These are phyloP conservation scores for Dioscorea alata DNA, from an alignment of 106 monocot genomes.

Conservation along the genomic window DNA sequence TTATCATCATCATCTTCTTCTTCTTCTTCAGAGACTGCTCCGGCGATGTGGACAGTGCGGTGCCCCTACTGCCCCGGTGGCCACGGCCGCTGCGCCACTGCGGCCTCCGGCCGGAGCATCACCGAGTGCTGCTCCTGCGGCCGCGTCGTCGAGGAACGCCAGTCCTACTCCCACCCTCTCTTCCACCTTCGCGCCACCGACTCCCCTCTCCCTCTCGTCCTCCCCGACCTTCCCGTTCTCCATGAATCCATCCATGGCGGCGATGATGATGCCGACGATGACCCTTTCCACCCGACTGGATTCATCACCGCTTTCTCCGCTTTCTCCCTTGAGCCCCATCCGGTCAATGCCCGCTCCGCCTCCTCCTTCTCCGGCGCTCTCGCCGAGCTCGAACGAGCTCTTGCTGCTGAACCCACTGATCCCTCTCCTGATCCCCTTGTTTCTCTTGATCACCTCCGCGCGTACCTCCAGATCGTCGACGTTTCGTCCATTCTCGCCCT, in stretches of 20 bases:
- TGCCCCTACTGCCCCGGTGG: conserved; percentile 63
- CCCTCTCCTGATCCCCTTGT: conserved; percentile 49
- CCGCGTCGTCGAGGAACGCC: conserved; percentile 68
- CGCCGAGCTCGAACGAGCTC: conserved; percentile 90
- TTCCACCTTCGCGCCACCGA: conserved; percentile 68
- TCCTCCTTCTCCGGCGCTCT: conserved; percentile 85
- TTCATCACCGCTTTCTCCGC: conserved; percentile 92
- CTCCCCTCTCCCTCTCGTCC: conserved; percentile 67
- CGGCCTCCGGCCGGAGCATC: conserved; percentile 40
- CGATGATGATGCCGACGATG: conserved; percentile 32
- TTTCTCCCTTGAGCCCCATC: conserved; percentile 71
- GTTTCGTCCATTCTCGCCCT: conserved; percentile 78
- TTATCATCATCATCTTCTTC: too few relatives aligned
- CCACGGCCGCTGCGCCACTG: conserved; percentile 53
- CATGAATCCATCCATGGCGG: too few relatives aligned
- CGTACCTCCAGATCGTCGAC: conserved; percentile 91
- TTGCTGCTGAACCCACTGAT: conserved; percentile 15
- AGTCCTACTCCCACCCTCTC: conserved; percentile 48
- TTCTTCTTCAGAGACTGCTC: not conserved
- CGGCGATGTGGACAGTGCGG: conserved; percentile 21
- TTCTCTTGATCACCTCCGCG: conserved; percentile 75
- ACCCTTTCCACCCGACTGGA: conserved; percentile 85
- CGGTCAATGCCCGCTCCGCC: conserved; percentile 53
- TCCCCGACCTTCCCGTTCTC: conserved; percentile 45
- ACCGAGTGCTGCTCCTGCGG: conserved; percentile 82